phyloP scores from a whole-genome alignment of 192 early-diverging fungal species.

The Linnemannia zychae region DNA sequence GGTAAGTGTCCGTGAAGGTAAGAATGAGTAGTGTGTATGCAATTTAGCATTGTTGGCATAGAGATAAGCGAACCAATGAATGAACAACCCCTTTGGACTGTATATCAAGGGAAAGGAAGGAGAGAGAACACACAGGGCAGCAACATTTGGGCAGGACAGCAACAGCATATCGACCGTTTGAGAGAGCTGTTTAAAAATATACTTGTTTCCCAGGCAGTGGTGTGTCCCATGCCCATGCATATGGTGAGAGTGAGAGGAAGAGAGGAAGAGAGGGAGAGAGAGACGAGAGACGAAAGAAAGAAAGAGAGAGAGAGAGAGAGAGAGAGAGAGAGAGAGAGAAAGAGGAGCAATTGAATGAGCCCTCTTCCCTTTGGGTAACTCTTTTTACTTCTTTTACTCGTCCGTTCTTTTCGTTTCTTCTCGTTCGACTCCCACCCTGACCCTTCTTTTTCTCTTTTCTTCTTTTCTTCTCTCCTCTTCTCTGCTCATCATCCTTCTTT shows the following conservation, averaged over 20 bases:
- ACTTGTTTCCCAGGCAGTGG: background rate
- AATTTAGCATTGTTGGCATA: too few species aligned
- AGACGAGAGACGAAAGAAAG: background rate
- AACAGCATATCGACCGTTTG: background rate
- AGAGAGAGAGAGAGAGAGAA: background rate
- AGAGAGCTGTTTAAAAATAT: background rate
- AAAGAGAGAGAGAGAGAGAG: too few species aligned
- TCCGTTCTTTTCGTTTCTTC: background rate
- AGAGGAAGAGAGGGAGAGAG: background rate
- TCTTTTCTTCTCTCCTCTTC: background rate
- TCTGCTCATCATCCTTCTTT: background rate
- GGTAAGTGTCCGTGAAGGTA: too few species aligned
- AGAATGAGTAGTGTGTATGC: too few species aligned
- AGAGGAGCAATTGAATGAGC: background rate
- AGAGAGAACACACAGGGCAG: background rate
- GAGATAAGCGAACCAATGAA: background rate
- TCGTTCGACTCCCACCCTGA: background rate
- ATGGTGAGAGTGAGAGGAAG: too few species aligned
- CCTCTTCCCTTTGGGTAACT: background rate
- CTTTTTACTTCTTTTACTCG: background rate
- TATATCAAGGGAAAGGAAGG: background rate
- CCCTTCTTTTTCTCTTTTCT: slow-evolving; percentile 1
- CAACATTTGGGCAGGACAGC: background rate
- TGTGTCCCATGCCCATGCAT: too few species aligned
- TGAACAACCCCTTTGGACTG: background rate